A percentile compares a stretch with the other conserved stretches of the same genome.
phyloP scores from a whole-genome alignment of 2,329 filamentous ascomycete genomes.

The Fonsecaea multimorphosa region DNA sequence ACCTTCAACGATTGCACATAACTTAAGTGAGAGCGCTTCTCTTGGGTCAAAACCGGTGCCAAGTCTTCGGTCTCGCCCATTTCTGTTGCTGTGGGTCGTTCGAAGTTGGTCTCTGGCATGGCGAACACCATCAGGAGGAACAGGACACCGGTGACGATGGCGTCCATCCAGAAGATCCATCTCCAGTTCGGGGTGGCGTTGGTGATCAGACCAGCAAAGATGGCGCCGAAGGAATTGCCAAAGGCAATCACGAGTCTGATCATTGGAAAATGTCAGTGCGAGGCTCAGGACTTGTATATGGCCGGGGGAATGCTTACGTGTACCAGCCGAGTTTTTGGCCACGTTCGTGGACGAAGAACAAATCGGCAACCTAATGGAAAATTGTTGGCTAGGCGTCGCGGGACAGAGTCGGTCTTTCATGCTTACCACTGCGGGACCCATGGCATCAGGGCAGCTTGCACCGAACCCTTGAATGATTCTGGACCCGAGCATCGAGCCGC shows the following conservation, averaged over 20 bases:
- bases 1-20: too few species aligned
- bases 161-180: constrained; percentile 17
- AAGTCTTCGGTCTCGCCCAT: too few species aligned
- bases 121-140: constrained; percentile 13
- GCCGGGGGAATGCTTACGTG: too few species aligned
- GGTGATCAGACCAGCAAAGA: constrained; percentile 18
- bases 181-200: constrained; percentile 21
- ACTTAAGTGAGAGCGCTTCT: too few species aligned
- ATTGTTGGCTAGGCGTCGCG: too few species aligned
- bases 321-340: too few species aligned
- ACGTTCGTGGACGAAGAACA: constrained; percentile 70
- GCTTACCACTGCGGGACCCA: constrained; percentile 62
- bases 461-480: constrained; percentile 66
- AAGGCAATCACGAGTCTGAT: constrained; percentile 58
- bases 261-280: too few species aligned
- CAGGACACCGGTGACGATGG: constrained; percentile 14
- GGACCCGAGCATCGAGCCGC: constrained; percentile 67
- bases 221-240: constrained; percentile 6
- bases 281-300: too few species aligned
- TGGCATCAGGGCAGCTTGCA: constrained; percentile 63
- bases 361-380: too few species aligned
- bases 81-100: constrained; percentile 13
- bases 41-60: too few species aligned
- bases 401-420: too few species aligned
- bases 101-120: constrained; percentile 24